These are phyloP conservation scores for Epichloe sp. DNA, from an alignment of 2,329 filamentous ascomycete species.

Conservation along the genomic window DNA sequence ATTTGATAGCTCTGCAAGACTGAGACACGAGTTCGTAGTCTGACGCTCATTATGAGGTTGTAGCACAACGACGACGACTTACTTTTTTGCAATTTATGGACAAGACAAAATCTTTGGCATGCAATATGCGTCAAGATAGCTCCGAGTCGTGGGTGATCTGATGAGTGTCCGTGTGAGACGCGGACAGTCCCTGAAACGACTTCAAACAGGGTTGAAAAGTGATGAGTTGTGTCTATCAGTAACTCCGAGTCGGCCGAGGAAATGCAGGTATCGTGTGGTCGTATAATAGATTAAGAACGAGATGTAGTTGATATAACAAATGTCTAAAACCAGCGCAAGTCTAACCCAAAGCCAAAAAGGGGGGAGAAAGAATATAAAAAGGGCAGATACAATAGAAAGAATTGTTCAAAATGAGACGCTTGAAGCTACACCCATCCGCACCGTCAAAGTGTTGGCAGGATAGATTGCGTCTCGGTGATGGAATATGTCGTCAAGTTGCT, in stretches of 20 bases:
- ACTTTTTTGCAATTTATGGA: background rate
- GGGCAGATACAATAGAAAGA: conserved; percentile 1
- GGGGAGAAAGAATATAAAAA: conserved; percentile 14
- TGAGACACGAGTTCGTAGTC: background rate
- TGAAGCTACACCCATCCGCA: conserved; percentile 14
- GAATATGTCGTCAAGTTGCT: conserved; percentile 7
- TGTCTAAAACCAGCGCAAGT: conserved; percentile 26
- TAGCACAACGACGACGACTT: background rate
- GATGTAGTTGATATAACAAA: conserved; percentile 12
- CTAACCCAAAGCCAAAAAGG: conserved; percentile 21
- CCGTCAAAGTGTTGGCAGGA: conserved; percentile 6
- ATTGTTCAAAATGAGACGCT: background rate
- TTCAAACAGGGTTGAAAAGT: background rate
- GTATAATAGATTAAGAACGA: conserved; percentile 9
- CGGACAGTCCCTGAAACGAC: background rate
- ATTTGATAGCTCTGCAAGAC: no score
- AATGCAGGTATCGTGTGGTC: conserved; percentile 9
- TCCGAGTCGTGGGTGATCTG: conserved; percentile 8
- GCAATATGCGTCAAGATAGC: conserved; percentile 16
- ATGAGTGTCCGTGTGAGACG: background rate
- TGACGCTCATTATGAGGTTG: background rate
- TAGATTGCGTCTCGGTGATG: conserved; percentile 5
- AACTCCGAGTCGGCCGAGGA: conserved; percentile 9
- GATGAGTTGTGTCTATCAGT: conserved; percentile 5
- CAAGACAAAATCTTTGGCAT: conserved; percentile 13